Percentiles rank a stretch among this genome's conserved stretches.
Evolutionary conservation across 306 rosid species (phyloP).

Genomic region (Dalbergia cultrata): DNA sequence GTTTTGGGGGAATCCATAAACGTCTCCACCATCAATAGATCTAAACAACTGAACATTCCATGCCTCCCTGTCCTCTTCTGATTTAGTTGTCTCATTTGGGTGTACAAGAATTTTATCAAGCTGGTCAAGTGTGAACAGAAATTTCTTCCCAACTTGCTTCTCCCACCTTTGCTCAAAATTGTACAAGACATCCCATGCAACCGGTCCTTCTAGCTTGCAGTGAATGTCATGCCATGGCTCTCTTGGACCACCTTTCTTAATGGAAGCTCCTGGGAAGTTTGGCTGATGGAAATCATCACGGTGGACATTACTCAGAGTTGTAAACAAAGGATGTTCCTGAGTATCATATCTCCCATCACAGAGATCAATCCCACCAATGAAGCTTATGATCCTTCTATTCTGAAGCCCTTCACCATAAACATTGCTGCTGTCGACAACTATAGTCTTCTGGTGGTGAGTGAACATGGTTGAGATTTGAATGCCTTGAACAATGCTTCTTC

Average conservation of each 20-base stretch:
- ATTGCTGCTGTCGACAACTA: conserved; percentile 61
- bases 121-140: conserved; percentile 43
- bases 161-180: conserved; percentile 93
- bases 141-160: conserved; percentile 59
- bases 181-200: conserved; percentile 89
- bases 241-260: conserved; percentile 85
- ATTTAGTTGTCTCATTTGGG: conserved; percentile 45
- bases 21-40: conserved; percentile 87
- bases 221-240: conserved; percentile 98
- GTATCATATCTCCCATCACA: conserved; percentile 91
- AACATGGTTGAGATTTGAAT: conserved; percentile 67
- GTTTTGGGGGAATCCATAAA: conserved; percentile 56
- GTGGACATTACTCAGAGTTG: conserved; percentile 61
- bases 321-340: conserved; percentile 64
- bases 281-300: conserved; percentile 84
- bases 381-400: conserved; percentile 66
- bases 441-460: conserved; percentile 82
- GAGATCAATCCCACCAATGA: conserved; percentile 84
- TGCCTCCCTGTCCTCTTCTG: conserved; percentile 46
- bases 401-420: conserved; percentile 25
- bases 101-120: conserved; percentile 50
- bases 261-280: conserved; percentile 68
- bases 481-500: conserved; percentile 70
- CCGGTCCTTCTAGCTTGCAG: conserved; percentile 78
- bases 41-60: conserved; percentile 91